Evolutionary conservation across 2,329 filamentous ascomycete species (phyloP).

Genomic region (Cladophialophora bantiana): DNA sequence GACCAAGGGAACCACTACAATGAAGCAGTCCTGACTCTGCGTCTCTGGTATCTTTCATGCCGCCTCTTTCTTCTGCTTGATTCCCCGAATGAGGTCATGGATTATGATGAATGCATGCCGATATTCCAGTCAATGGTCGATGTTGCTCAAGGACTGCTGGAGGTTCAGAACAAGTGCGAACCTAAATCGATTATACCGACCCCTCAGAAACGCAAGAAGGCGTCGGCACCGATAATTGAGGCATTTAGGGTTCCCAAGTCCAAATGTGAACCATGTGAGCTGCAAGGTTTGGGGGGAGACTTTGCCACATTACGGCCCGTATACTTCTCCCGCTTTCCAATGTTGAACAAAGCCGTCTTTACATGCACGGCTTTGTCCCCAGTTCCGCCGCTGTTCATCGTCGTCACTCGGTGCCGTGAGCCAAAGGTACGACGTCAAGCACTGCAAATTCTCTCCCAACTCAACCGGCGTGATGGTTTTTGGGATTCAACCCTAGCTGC

Average conservation of each 20-base stretch:
- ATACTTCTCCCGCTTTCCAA: conserved; percentile 14
- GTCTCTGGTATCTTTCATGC: conserved; percentile 6
- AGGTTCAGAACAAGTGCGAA: background rate
- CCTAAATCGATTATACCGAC: background rate
- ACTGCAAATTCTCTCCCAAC: conserved; percentile 3
- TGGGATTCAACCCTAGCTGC: conserved; percentile 10
- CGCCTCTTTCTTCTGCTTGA: conserved; percentile 7
- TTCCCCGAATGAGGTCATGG: conserved; percentile 13
- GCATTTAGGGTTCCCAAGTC: background rate
- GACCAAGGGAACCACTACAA: background rate
- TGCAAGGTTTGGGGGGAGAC: background rate
- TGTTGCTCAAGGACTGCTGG: conserved; percentile 6
- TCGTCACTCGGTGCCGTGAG: conserved; percentile 9
- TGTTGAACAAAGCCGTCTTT: conserved; percentile 5
- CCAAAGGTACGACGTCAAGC: conserved; percentile 11
- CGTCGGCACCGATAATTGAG: conserved; percentile 6
- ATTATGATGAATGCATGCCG: conserved; percentile 8
- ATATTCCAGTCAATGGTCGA: conserved; percentile 14
- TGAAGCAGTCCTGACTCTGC: conserved; percentile 5
- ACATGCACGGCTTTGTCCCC: conserved; percentile 12
- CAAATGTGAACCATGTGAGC: conserved; percentile 1
- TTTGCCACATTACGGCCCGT: conserved; percentile 7
- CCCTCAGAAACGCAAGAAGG: background rate
- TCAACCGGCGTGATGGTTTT: conserved; percentile 16
- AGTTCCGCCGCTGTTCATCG: conserved; percentile 1